Conservation (phyloP, 2,329 filamentous ascomycete genomes). For the Diplodia mutila region DNA sequence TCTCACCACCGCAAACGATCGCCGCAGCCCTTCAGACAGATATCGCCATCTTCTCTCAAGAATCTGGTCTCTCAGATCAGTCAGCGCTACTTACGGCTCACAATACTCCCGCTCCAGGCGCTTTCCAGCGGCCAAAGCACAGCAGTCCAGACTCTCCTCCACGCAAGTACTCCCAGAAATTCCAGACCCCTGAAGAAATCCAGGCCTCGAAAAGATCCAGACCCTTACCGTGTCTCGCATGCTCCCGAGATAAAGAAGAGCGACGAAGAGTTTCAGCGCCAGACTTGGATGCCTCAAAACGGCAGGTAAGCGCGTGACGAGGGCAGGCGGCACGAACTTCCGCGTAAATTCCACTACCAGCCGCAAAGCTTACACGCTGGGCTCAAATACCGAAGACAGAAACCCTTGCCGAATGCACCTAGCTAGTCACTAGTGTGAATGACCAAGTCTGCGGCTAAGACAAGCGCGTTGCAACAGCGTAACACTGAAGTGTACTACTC, state of each 20-base stretch:
- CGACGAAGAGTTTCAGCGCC: background rate
- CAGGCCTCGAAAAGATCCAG: background rate
- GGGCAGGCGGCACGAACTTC: background rate
- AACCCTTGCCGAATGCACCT: no score
- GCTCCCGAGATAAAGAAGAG: background rate
- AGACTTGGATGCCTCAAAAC: background rate
- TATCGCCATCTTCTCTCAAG: background rate
- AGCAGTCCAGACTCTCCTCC: background rate
- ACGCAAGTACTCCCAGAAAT: background rate
- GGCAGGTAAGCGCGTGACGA: background rate
- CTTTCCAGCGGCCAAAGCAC: background rate
- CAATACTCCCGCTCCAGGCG: background rate
- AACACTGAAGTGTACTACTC: no score
- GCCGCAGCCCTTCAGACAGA: background rate
- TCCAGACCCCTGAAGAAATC: background rate
- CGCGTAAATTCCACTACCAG: background rate
- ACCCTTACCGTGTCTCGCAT: background rate
- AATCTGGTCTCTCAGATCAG: background rate
- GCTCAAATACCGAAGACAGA: no score
- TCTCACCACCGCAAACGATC: background rate
- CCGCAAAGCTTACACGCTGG: no score
- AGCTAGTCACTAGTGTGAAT: no score
- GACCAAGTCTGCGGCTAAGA: no score
- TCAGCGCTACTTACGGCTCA: background rate
- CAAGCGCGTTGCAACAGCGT: no score